Evolutionary conservation across 805 yeast species (phyloP).

Genomic region (Scheffersomyces amazonensis): DNA sequence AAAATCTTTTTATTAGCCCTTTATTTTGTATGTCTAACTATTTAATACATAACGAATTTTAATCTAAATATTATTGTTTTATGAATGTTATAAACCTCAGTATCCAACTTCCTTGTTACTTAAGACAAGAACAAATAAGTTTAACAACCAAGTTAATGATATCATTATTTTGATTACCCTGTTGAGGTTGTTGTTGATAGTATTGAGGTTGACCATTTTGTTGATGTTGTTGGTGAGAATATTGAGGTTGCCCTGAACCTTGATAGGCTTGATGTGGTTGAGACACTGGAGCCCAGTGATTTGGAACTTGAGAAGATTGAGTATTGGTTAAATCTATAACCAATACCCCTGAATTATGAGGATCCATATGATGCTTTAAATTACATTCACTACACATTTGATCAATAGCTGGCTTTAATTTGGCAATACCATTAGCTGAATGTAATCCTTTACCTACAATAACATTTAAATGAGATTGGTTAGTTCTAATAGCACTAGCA

Average conservation of each 20-base stretch:
- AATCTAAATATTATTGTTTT: too few species aligned
- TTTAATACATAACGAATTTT: too few species aligned
- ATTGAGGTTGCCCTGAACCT: slow-evolving; percentile 18
- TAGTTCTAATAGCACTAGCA: slow-evolving; percentile 54
- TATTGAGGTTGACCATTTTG: slow-evolving; percentile 13
- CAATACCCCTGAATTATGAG: slow-evolving; percentile 77
- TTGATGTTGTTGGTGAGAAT: slow-evolving; percentile 21
- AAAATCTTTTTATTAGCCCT: too few species aligned
- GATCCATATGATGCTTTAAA: slow-evolving; percentile 60
- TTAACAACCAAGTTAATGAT: slow-evolving; percentile 28
- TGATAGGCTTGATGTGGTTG: slow-evolving; percentile 18
- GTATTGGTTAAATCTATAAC: slow-evolving; percentile 54
- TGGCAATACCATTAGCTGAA: slow-evolving; percentile 77
- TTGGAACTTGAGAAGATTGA: slow-evolving; percentile 25
- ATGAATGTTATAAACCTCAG: too few species aligned
- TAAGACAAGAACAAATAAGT: slow-evolving; percentile 31
- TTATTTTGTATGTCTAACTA: too few species aligned
- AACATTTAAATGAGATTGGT: slow-evolving; percentile 65
- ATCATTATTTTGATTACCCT: slow-evolving; percentile 17
- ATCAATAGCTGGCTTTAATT: slow-evolving; percentile 86
- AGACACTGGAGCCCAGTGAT: slow-evolving; percentile 22
- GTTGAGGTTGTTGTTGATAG: slow-evolving; percentile 16
- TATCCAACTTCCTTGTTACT: too few species aligned
- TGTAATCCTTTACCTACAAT: slow-evolving; percentile 95
- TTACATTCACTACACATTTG: slow-evolving; percentile 66